Percentiles rank a stretch among this genome's conserved stretches.
Conservation (phyloP, 164 flowering plant genomes). For the Macadamia integrifolia region DNA sequence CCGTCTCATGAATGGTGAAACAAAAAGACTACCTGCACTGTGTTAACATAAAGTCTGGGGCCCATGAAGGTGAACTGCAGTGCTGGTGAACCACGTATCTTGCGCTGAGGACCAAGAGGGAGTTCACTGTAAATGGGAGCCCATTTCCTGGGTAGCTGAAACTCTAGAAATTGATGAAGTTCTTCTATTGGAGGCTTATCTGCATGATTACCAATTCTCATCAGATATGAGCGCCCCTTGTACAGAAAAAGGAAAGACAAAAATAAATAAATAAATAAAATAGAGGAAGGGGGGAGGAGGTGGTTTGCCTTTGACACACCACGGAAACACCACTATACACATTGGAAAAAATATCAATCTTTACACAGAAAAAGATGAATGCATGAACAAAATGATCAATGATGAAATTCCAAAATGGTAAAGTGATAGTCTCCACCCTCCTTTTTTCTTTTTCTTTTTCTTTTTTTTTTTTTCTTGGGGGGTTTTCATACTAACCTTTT, state of each 20-base stretch:
- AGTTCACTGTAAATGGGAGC: constrained; percentile 81
- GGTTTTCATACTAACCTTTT: too few relatives aligned
- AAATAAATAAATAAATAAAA: not conserved
- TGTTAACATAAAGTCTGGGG: constrained; percentile 75
- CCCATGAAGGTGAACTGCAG: constrained; percentile 75
- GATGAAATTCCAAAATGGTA: too few relatives aligned
- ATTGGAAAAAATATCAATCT: not conserved
- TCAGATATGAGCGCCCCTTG: not conserved
- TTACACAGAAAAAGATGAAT: not conserved
- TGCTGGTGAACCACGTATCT: constrained; percentile 50
- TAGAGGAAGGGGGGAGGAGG: too few relatives aligned
- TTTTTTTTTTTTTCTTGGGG: too few relatives aligned
- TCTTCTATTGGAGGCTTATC: constrained; percentile 90
- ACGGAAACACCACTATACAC: not conserved
- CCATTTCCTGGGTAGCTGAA: constrained; percentile 92
- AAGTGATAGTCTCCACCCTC: too few relatives aligned
- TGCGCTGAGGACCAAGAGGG: constrained; percentile 59
- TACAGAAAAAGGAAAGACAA: not conserved
- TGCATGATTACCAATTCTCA: constrained; percentile 25
- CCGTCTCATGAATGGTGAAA: not conserved
- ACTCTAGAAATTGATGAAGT: constrained; percentile 75
- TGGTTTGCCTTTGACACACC: not conserved
- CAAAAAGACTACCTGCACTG: constrained; percentile 39
- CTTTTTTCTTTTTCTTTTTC: too few relatives aligned
- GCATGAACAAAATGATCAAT: too few relatives aligned